These are phyloP conservation scores for Leccinum obscurum DNA, from an alignment of 768 basidiomycete genomes.

Conservation along the genomic window DNA sequence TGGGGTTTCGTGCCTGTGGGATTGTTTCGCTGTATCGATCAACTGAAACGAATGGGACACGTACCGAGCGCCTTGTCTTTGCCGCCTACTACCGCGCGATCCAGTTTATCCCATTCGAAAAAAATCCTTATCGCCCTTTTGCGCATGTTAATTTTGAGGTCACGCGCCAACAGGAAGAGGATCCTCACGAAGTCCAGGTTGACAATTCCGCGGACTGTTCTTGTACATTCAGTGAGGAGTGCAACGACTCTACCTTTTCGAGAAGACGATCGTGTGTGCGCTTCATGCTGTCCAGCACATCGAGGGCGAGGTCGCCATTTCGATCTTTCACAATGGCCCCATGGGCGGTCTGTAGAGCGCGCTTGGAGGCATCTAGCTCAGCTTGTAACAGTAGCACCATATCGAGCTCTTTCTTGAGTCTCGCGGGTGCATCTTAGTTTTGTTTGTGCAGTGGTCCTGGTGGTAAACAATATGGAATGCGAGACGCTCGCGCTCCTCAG, in stretches of 20 bases:
- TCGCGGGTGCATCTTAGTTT: constrained; percentile 1
- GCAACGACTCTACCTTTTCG: constrained; percentile 4
- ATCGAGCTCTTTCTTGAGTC: constrained; percentile 5
- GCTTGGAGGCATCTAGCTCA: constrained; percentile 26
- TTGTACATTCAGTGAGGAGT: constrained; percentile 9
- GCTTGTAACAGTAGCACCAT: constrained; percentile 23
- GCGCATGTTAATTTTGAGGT: constrained; percentile 28
- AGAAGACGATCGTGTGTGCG: background rate
- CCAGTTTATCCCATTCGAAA: constrained; percentile 29
- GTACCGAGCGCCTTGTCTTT: constrained; percentile 28
- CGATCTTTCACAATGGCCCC: constrained; percentile 5
- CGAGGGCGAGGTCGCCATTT: constrained; percentile 1
- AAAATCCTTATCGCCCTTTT: constrained; percentile 26
- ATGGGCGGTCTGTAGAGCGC: constrained; percentile 17
- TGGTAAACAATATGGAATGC: too few relatives aligned
- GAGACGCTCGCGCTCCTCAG: too few relatives aligned
- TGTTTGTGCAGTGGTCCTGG: background rate
- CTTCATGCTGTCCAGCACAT: constrained; percentile 25
- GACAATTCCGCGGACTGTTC: constrained; percentile 8
- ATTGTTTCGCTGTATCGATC: background rate
- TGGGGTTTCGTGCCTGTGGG: background rate
- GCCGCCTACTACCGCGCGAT: constrained; percentile 24
- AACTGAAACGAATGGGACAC: background rate
- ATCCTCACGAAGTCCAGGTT: constrained; percentile 4
- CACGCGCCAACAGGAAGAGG: constrained; percentile 6